Evolutionary conservation across 345 rosid species (phyloP), one percentile per base, ranked within the genome.

Genomic region (Bruguiera sexangula): DNA sequence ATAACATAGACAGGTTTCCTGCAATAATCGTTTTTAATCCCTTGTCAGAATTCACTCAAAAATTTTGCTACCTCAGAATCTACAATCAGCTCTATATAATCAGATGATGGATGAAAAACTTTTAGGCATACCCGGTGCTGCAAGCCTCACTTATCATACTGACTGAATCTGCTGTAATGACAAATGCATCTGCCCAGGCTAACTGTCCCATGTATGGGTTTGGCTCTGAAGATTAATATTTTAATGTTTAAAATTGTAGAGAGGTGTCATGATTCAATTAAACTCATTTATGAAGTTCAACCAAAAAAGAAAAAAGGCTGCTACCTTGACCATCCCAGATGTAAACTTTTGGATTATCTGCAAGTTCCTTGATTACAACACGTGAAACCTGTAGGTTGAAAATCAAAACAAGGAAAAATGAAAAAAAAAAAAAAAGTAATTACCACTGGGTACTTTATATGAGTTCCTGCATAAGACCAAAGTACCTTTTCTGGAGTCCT

Each of bases 151-250:
- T 95, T 71, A 95, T 84, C 81, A 85, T 75, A 73, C 97, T 92
- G 76, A 95, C 88, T 60, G 99, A 95, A 85, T 92, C 99, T 36
- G 99, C 96, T 19, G 98, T 89, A 69, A 95, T 78, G 67, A 95
- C 87, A 82, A 95, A 95, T 65, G 99, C 94, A 89, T 92, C 97
- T 21, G 91, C 99, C 99, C 99, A 95, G 60, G 99, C 99, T 80
- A 92, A 80, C 82, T 95, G 91, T 48, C 98, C 98, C 91, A 85
- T 84, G 32, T 90, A 87, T 3, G 97, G 96, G 81, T 90, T 81
- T 71, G 99, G 96, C 70, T 89, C 97, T 95, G 86, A 58, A 85
- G 48, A 62, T 34, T 18, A 61, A 78, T 32, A 73, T 52, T 50
- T 66, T 72, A 73, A 54, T 11, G 15, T 43, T 43, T 43, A 43